Conservation (phyloP, 1,139 yeast genomes). For the Geotrichum aggregatum region DNA sequence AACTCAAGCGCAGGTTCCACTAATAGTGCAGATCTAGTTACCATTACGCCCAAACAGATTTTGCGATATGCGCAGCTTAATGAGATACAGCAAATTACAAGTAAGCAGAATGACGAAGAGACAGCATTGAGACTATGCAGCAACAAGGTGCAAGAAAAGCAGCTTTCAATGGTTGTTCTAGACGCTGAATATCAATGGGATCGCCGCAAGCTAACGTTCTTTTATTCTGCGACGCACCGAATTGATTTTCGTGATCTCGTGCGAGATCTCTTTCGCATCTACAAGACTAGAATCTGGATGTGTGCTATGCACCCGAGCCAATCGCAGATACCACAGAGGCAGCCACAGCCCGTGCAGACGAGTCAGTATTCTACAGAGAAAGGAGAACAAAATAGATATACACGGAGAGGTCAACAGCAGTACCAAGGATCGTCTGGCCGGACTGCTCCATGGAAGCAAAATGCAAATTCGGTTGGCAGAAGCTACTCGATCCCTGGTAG, state of each 20-base stretch:
- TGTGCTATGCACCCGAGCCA: conserved; percentile 59
- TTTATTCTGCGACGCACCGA: conserved; percentile 75
- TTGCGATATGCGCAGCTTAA: conserved; percentile 60
- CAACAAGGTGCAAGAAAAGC: conserved; percentile 53
- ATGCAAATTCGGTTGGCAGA: not conserved
- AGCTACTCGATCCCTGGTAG: not conserved
- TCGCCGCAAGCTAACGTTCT: conserved; percentile 86
- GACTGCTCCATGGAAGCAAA: not conserved
- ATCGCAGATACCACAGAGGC: not conserved
- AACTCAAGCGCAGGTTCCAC: not conserved
- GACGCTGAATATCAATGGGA: conserved; percentile 95
- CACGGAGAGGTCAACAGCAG: conserved; percentile 7
- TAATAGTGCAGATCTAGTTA: not conserved
- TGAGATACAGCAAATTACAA: conserved; percentile 57
- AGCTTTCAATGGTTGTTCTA: conserved; percentile 47
- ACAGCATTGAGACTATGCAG: conserved; percentile 60
- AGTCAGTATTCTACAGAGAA: too few relatives aligned
- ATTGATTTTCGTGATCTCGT: conserved; percentile 91
- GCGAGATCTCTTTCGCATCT: conserved; percentile 84
- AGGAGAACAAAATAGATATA: too few relatives aligned
- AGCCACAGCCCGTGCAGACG: too few relatives aligned
- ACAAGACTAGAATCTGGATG: conserved; percentile 96
- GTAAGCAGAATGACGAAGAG: conserved; percentile 65
- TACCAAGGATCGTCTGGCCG: not conserved
- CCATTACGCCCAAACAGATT: conserved; percentile 61